phyloP scores from a whole-genome alignment of 257 asterid species.

The Solanum tarapatanum region DNA sequence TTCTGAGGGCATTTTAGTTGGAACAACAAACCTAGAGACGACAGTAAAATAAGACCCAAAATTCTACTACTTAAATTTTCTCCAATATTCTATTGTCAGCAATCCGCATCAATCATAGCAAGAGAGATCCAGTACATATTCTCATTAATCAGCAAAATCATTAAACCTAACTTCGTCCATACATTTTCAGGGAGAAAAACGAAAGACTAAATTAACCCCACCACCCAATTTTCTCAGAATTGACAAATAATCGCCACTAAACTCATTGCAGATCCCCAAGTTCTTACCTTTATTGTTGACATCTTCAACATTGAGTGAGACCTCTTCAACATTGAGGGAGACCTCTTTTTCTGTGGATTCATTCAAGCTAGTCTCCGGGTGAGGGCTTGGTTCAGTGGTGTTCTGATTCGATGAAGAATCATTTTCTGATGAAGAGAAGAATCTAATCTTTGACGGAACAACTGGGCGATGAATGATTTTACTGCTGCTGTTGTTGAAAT shows the following conservation, averaged over 20 bases:
- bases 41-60: not conserved
- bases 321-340: not conserved
- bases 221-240: not conserved
- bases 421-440: constrained; percentile 42
- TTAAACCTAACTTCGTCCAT: not conserved
- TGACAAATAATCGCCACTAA: not conserved
- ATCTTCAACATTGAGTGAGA: constrained; percentile 25
- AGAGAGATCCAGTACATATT: not conserved
- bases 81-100: not conserved
- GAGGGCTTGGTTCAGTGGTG: constrained; percentile 7
- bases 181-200: not conserved
- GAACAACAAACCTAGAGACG: not conserved
- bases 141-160: not conserved
- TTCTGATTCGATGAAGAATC: constrained; percentile 9
- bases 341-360: constrained; percentile 10
- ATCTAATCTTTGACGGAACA: constrained; percentile 20
- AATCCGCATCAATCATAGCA: not conserved
- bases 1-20: not conserved
- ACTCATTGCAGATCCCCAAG: not conserved
- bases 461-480: constrained; percentile 4
- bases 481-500: not conserved
- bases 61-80: not conserved
- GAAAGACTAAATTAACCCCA: not conserved
- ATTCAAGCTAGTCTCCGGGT: constrained; percentile 6
- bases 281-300: constrained; percentile 50